Percentiles rank a stretch among this genome's conserved stretches.
These are phyloP conservation scores for Scutellaria minor DNA, from an alignment of 257 asterid species.

Conservation along the genomic window DNA sequence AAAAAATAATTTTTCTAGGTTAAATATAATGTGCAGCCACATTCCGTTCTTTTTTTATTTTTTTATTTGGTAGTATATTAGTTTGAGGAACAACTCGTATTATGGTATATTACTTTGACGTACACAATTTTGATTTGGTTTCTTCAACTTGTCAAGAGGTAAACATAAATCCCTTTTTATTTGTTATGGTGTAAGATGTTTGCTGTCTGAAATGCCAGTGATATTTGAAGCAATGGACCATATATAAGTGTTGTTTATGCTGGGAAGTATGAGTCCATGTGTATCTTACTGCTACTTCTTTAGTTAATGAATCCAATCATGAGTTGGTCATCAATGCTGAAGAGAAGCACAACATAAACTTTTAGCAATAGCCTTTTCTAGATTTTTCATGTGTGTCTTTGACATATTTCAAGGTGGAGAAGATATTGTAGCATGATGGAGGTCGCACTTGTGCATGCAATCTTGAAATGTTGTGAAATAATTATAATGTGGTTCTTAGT, in stretches of 20 bases:
- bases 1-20: background rate
- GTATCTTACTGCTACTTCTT: background rate
- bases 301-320: background rate
- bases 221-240: background rate
- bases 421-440: background rate
- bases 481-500: background rate
- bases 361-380: background rate
- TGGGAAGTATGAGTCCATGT: background rate
- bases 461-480: background rate
- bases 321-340: constrained; percentile 1
- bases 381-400: background rate
- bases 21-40: background rate
- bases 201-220: background rate
- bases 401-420: constrained; percentile 2
- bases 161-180: background rate
- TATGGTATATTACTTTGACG: constrained; percentile 16
- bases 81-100: constrained; percentile 12
- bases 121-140: background rate
- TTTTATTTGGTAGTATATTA: background rate
- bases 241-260: background rate
- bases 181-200: constrained; percentile 23
- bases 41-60: background rate
- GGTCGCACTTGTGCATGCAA: background rate
- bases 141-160: background rate
- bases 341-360: background rate